Evolutionary conservation across 2,329 filamentous ascomycete species (phyloP).

Genomic region (Triangularia setosa): DNA sequence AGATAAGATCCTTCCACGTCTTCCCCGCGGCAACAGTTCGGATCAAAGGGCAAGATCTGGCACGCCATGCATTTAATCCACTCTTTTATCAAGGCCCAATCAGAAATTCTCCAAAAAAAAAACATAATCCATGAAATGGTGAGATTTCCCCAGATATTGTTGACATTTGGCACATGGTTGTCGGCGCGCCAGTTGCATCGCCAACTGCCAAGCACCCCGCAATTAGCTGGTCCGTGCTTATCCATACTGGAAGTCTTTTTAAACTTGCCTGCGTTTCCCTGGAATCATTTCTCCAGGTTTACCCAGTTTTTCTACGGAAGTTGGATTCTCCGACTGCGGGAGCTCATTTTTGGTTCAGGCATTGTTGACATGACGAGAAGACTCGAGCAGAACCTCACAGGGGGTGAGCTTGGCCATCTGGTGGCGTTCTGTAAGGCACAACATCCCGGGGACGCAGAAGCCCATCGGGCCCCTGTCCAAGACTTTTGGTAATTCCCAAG

Average conservation of each 20-base stretch:
- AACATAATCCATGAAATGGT: neutral
- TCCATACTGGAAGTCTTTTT: neutral
- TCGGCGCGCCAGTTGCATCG: neutral
- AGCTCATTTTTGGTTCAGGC: neutral
- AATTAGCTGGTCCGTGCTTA: neutral
- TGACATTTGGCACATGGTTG: neutral
- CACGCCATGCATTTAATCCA: neutral
- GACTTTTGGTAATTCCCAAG: neutral
- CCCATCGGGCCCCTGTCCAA: neutral
- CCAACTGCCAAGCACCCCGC: neutral
- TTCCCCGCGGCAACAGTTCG: conserved; percentile 10
- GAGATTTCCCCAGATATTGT: neutral
- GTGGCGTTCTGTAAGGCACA: neutral
- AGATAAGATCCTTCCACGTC: neutral
- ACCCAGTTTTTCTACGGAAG: neutral
- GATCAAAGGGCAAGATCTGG: conserved; percentile 13
- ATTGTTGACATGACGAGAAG: neutral
- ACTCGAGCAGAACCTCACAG: neutral
- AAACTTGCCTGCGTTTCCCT: too few species aligned
- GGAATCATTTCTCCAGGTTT: neutral
- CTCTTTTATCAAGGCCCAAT: neutral
- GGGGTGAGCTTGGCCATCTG: neutral
- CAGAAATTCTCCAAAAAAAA: neutral
- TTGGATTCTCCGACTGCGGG: neutral
- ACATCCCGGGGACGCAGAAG: neutral